These are phyloP conservation scores for Plasmodium blacklocki DNA, from an alignment of 169 alveolate genomes.

Conservation along the genomic window DNA sequence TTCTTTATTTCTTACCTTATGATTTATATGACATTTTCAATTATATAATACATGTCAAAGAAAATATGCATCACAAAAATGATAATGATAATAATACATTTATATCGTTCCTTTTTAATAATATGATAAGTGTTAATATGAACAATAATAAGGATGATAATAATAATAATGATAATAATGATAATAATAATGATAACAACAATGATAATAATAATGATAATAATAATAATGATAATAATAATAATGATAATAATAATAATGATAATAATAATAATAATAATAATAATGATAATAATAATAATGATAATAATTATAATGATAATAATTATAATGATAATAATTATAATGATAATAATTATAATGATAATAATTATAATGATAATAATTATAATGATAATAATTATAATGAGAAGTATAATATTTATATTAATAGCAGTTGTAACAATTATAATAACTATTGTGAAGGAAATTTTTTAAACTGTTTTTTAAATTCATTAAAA, in stretches of 20 bases:
- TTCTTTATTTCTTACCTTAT: conserved; percentile 56
- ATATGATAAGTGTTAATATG: too few relatives aligned
- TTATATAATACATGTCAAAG: conserved; percentile 41
- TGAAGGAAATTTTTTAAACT: conserved; percentile 64
- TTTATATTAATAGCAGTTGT: too few relatives aligned
- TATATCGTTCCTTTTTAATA: neutral
- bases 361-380: conserved; percentile 8
- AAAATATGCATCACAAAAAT: conserved; percentile 11
- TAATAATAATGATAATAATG: conserved; percentile 13
- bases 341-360: conserved; percentile 11
- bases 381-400: neutral
- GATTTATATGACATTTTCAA: conserved; percentile 58
- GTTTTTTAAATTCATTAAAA: conserved; percentile 54
- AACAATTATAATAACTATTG: conserved; percentile 13
- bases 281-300: conserved; percentile 7
- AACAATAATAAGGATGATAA: neutral
- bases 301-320: conserved; percentile 8
- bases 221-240: conserved; percentile 15
- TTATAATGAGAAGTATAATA: neutral
- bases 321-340: neutral
- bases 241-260: neutral
- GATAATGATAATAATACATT: conserved; percentile 13
- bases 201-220: neutral
- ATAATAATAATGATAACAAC: neutral
- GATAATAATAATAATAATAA: neutral